phyloP scores from a whole-genome alignment of 768 basidiomycete species.

The Chlorophyllum brunneum region DNA sequence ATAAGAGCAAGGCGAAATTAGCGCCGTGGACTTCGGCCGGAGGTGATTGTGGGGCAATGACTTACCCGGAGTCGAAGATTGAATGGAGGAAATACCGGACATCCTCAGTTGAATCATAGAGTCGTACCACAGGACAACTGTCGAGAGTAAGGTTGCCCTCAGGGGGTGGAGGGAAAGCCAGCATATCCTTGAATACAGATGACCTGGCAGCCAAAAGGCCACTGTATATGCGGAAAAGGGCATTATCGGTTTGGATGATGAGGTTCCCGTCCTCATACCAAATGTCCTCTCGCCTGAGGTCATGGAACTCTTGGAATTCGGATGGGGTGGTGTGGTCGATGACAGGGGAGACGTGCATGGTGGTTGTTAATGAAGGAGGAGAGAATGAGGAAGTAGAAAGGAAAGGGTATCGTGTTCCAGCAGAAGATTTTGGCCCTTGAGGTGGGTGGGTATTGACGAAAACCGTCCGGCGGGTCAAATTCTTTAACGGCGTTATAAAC shows the following conservation, averaged over 20 bases:
- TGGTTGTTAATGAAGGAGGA: neutral
- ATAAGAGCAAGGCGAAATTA: neutral
- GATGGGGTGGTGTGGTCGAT: neutral
- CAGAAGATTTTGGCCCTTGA: neutral
- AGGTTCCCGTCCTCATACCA: conserved; percentile 41
- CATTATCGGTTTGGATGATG: conserved; percentile 31
- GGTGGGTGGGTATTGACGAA: neutral
- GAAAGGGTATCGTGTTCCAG: conserved; percentile 4
- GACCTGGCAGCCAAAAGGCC: conserved; percentile 31
- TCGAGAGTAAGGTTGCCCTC: conserved; percentile 24
- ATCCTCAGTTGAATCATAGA: conserved; percentile 31
- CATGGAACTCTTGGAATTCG: neutral
- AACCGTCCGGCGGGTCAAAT: neutral
- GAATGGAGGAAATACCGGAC: conserved; percentile 31
- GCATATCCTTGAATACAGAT: conserved; percentile 36
- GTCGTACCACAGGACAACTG: conserved; percentile 28
- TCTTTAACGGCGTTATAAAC: neutral
- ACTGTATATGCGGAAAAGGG: conserved; percentile 31
- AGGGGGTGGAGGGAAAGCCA: conserved; percentile 30
- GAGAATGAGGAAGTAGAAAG: neutral
- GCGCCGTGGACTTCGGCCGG: neutral
- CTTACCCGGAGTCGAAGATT: conserved; percentile 32
- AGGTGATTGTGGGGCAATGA: neutral
- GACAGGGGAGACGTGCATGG: conserved; percentile 5
- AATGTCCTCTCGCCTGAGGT: conserved; percentile 17